Evolutionary conservation across 2,329 filamentous ascomycete species (phyloP).

Genomic region (Neoscytalidium dimidiatum): DNA sequence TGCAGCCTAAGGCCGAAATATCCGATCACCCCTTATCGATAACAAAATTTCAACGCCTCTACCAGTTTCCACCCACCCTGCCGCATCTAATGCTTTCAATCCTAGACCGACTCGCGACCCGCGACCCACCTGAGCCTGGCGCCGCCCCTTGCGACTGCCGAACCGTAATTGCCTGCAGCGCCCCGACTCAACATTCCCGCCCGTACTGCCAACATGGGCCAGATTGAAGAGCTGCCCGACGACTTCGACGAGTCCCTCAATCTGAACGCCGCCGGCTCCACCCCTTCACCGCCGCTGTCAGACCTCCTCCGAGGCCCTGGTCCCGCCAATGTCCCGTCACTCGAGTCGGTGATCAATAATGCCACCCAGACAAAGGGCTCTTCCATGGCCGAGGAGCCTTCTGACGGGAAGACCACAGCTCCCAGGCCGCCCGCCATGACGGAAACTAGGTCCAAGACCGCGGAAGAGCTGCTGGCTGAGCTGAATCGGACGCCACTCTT

Average conservation of each 20-base stretch:
- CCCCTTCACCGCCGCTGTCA: neutral
- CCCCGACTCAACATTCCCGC: neutral
- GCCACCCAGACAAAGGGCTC: neutral
- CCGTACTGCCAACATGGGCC: slow-evolving; percentile 28
- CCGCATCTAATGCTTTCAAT: neutral
- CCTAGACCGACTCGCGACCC: neutral
- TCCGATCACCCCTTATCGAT: slow-evolving; percentile 13
- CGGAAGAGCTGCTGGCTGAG: slow-evolving; percentile 63
- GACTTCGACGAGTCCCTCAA: slow-evolving; percentile 51
- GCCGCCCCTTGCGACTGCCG: neutral
- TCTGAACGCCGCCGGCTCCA: slow-evolving; percentile 32
- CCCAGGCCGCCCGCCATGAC: slow-evolving; percentile 61
- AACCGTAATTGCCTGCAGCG: neutral
- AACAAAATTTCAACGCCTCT: slow-evolving; percentile 2
- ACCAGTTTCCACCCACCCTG: neutral
- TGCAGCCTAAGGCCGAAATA: neutral
- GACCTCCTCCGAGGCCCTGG: neutral
- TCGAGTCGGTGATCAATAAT: slow-evolving; percentile 15
- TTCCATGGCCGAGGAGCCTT: neutral
- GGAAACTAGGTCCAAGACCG: slow-evolving; percentile 56
- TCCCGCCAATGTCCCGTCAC: slow-evolving; percentile 1
- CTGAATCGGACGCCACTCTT: slow-evolving; percentile 80
- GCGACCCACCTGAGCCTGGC: neutral
- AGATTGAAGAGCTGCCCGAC: slow-evolving; percentile 53
- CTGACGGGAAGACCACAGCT: slow-evolving; percentile 35